phyloP scores from a whole-genome alignment of 1,139 yeast genomes.

The Lodderomyces pseudojiufengensis region DNA sequence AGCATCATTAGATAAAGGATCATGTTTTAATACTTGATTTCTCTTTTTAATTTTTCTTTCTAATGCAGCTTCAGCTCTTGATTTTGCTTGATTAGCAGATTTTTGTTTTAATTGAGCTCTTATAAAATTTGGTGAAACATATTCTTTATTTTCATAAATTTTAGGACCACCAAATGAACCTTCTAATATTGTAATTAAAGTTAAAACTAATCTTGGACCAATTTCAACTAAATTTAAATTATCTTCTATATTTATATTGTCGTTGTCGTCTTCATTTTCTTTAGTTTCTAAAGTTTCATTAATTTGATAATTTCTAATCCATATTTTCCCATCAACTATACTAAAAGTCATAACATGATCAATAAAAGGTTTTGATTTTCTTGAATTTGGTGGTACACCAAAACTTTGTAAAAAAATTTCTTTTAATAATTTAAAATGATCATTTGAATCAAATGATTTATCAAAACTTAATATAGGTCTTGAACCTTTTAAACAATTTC shows the following conservation, averaged over 20 bases:
- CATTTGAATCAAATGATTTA: conserved; percentile 54
- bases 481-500: conserved; percentile 93
- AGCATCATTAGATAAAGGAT: conserved; percentile 80
- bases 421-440: conserved; percentile 70
- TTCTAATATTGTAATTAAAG: conserved; percentile 86
- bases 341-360: conserved; percentile 95
- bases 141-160: conserved; percentile 94
- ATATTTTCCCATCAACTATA: conserved; percentile 87
- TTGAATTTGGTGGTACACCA: conserved; percentile 96
- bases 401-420: conserved; percentile 83
- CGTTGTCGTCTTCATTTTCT: conserved; percentile 34
- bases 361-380: conserved; percentile 89
- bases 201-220: conserved; percentile 95
- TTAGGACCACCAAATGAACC: conserved; percentile 99
- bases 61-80: conserved; percentile 76
- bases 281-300: conserved; percentile 62
- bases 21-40: conserved; percentile 69
- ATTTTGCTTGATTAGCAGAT: conserved; percentile 74
- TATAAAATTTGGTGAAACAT: conserved; percentile 91
- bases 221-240: conserved; percentile 84
- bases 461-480: conserved; percentile 95
- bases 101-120: conserved; percentile 84
- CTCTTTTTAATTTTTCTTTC: conserved; percentile 74
- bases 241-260: conserved; percentile 31
- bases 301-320: conserved; percentile 96